phyloP scores from a whole-genome alignment of 108 stramenopile species.

The Hondaea fermentalgiana region DNA sequence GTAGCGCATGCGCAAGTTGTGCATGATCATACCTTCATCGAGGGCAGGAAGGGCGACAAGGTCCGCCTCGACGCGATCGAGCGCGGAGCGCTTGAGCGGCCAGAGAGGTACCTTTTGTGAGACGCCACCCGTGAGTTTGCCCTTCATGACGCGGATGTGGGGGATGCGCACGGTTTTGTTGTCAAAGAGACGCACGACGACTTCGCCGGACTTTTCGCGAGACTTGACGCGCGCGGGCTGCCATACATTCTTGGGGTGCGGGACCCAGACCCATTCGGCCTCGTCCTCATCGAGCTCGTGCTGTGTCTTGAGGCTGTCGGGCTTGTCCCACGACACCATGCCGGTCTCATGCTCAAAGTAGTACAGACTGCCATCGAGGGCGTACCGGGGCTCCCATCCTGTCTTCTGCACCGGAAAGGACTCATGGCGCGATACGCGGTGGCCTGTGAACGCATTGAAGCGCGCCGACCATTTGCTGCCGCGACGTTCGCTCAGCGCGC shows the following conservation, averaged over 20 bases:
- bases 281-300: not conserved
- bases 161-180: not conserved
- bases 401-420: not conserved
- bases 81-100: slow-evolving; percentile 25
- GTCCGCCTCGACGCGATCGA: slow-evolving; percentile 33
- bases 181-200: not conserved
- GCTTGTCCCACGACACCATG: slow-evolving; percentile 39
- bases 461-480: not conserved
- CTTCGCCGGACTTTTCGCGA: not conserved
- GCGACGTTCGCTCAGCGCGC: not conserved
- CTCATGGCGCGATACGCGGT: not conserved
- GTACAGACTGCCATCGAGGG: slow-evolving; percentile 36
- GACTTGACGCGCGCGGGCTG: not conserved
- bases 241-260: not conserved
- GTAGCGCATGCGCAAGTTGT: slow-evolving; percentile 46
- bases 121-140: not conserved
- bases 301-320: slow-evolving; percentile 33
- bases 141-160: not conserved
- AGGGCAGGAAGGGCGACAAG: slow-evolving; percentile 36
- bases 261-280: slow-evolving; percentile 19
- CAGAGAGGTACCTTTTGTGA: not conserved
- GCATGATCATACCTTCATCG: slow-evolving; percentile 47
- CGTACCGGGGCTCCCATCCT: slow-evolving; percentile 34
- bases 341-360: slow-evolving; percentile 36
- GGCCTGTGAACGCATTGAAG: not conserved